Conservation (phyloP, 139 green algal genomes). For the Chlamydomonas sphaeroides region DNA sequence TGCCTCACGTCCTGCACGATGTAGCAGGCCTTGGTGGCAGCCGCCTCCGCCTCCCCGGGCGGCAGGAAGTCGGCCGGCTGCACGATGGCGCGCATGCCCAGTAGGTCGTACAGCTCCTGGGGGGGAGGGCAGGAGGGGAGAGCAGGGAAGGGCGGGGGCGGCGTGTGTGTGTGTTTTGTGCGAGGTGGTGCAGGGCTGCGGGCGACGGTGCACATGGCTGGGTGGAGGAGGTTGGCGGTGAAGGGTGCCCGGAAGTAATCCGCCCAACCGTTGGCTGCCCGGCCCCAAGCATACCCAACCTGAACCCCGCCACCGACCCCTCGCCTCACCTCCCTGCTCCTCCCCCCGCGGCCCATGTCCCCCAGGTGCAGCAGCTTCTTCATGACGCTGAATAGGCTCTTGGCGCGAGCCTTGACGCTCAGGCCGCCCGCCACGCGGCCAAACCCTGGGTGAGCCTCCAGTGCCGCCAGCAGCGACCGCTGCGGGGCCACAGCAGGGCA, state of each 20-base stretch:
- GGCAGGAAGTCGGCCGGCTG: conserved; percentile 58
- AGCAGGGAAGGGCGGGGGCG: neutral
- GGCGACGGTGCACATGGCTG: too few relatives aligned
- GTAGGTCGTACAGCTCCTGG: conserved; percentile 88
- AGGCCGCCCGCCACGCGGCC: neutral
- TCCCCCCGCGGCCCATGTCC: conserved; percentile 49
- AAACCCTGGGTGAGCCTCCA: conserved; percentile 68
- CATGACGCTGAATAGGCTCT: conserved; percentile 92
- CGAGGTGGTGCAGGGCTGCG: too few relatives aligned
- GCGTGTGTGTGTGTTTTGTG: neutral
- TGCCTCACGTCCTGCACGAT: conserved; percentile 65
- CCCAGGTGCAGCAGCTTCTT: conserved; percentile 91
- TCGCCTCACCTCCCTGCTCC: conserved; percentile 17
- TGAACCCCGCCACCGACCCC: neutral
- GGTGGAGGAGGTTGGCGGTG: too few relatives aligned
- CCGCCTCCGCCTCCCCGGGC: conserved; percentile 49
- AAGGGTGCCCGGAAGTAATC: too few relatives aligned
- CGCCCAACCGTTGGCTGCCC: too few relatives aligned
- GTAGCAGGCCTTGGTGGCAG: conserved; percentile 79
- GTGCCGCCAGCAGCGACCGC: conserved; percentile 69
- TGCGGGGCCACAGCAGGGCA: conserved; percentile 6
- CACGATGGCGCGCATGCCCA: conserved; percentile 91
- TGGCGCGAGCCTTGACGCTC: conserved; percentile 70
- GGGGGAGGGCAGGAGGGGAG: too few relatives aligned
- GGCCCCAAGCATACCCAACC: too few relatives aligned